Percentiles rank a stretch among this genome's conserved stretches.
Conservation (phyloP, 192 early-diverging fungal species). For the Coemansia sp. region DNA sequence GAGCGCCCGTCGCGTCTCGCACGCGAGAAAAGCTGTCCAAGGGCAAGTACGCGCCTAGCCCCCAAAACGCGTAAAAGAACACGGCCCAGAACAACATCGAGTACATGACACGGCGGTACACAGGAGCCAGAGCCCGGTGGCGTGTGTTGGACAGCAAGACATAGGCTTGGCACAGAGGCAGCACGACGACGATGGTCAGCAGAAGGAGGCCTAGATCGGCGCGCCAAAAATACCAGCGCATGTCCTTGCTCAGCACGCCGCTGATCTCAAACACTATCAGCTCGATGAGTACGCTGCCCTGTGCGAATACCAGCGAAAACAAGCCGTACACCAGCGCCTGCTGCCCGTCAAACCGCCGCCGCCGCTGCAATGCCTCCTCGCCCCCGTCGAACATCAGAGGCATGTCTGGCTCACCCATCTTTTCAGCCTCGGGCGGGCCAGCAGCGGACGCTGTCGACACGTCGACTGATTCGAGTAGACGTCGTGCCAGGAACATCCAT, state of each 20-base stretch:
- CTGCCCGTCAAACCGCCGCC: constrained; percentile 49
- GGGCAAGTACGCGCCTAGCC: constrained; percentile 60
- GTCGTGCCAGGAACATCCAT: constrained; percentile 66
- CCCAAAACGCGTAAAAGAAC: constrained; percentile 61
- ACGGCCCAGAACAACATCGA: constrained; percentile 42
- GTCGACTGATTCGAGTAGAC: constrained; percentile 68
- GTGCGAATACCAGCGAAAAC: constrained; percentile 77
- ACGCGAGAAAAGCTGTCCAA: constrained; percentile 53
- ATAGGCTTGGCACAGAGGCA: constrained; percentile 75
- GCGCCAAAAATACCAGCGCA: constrained; percentile 76
- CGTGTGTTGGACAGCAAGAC: constrained; percentile 55
- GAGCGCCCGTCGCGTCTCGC: constrained; percentile 31
- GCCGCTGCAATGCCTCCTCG: constrained; percentile 8
- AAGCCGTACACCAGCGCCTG: constrained; percentile 64
- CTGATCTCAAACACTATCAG: constrained; percentile 81
- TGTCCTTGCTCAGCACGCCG: constrained; percentile 62
- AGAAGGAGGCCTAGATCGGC: constrained; percentile 66
- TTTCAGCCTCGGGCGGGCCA: constrained; percentile 27
- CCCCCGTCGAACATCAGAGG: constrained; percentile 11
- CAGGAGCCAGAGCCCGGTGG: constrained; percentile 21
- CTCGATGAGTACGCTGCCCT: constrained; percentile 73
- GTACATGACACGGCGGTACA: constrained; percentile 31
- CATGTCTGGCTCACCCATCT: constrained; percentile 38
- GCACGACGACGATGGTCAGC: constrained; percentile 62
- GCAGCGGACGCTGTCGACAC: constrained; percentile 34